Base-by-base conservation (phyloP, 1,139 yeast species). In the Taphrina confusa region DNA sequence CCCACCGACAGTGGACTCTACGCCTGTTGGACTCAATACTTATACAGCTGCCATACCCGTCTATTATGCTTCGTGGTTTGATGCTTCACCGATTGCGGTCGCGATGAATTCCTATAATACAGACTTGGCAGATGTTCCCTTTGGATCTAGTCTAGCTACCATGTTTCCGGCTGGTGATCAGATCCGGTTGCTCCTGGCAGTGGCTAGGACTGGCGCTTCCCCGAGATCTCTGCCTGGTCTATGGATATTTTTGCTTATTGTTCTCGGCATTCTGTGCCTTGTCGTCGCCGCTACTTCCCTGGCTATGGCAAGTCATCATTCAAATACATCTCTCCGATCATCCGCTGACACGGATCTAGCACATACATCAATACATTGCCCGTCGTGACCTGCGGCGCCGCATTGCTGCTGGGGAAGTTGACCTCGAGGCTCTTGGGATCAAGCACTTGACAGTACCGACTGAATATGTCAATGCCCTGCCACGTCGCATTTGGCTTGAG, bases 351-450 rank as follows among this genome's bases (percentile, higher is more conserved):
- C 14, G 11, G 25, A 11, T 22, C 8, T 9, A 39, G 49, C 69
- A 68, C 34, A 30, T 62, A 14, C 44, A 64, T 4, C 67, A 65
- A 49, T 61, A 59, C 40, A 55, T 64, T n/a, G 62, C 65, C 1
- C 64, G 71, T 16, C 54, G 68, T 20, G 64, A 60, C 12, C 62
- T 69, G 25, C 63, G 70, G 12, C 56, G 62, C 1, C 62, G 70
- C 2, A 64, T 69, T 18, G 64, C 64, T 16, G 61, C 62, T 23
- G 71, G 71, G 8, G 70, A 69, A 39, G 66, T 69, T 8, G 68
- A 68, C 47, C 62, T 68, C n/a, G 69, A 65, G 40, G 57, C 63
- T 4, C 60, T 69, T 25, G 71, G 71, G 1, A 63, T 69, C 40
- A 66, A 65, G 36, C 60, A 66, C 4, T 45, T 68, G 18, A 64